Percentiles rank a stretch among this genome's conserved stretches.
These are phyloP conservation scores for Verbascum thapsus DNA, from an alignment of 257 asterid genomes.

Conservation along the genomic window DNA sequence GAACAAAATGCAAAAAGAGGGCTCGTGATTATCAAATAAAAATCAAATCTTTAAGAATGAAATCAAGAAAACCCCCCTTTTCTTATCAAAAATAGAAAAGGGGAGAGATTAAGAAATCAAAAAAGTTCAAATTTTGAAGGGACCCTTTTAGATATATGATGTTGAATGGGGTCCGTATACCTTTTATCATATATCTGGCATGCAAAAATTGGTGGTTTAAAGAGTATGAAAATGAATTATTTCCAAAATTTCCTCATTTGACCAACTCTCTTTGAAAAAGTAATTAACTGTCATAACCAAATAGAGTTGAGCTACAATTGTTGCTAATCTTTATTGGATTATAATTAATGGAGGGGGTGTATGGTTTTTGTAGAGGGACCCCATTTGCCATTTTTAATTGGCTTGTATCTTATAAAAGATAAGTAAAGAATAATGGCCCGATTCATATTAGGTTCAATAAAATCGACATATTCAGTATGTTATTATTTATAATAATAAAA, in stretches of 20 bases:
- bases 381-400: neutral
- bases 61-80: conserved; percentile 32
- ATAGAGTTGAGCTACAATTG: too few species aligned
- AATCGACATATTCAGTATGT: too few species aligned
- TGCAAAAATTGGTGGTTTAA: too few species aligned
- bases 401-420: conserved; percentile 16
- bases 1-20: conserved; percentile 40
- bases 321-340: too few species aligned
- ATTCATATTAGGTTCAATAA: too few species aligned
- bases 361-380: conserved; percentile 4
- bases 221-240: neutral
- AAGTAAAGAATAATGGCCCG: conserved; percentile 40
- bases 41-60: conserved; percentile 12
- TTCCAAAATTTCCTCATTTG: conserved; percentile 55
- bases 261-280: conserved; percentile 35
- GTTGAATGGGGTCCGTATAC: conserved; percentile 11
- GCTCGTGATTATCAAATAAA: conserved; percentile 38
- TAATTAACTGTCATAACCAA: too few species aligned
- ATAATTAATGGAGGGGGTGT: too few species aligned
- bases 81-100: neutral
- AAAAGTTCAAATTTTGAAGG: too few species aligned
- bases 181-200: neutral
- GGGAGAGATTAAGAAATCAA: conserved; percentile 14
- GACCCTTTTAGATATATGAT: conserved; percentile 26
- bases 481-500: too few species aligned